These are phyloP conservation scores for Nakaseomyces bracarensis DNA, from an alignment of 1,139 yeast species.

Conservation along the genomic window DNA sequence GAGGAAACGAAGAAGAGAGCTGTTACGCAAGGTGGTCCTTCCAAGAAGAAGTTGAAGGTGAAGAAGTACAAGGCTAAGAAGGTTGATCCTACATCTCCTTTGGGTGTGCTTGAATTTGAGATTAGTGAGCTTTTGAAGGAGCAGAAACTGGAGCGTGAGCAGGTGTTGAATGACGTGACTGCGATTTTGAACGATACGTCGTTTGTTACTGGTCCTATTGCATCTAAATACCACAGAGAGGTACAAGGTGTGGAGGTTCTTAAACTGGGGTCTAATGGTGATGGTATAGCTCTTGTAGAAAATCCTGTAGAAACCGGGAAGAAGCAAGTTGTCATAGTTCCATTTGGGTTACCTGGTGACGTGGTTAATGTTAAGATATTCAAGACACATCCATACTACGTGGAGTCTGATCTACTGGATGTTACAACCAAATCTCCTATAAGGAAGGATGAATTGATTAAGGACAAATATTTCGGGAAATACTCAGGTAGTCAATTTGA, in stretches of 20 bases:
- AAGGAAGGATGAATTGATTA: conserved; percentile 48
- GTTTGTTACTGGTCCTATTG: conserved; percentile 34
- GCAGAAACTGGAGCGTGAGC: conserved; percentile 38
- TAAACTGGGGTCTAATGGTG: conserved; percentile 68
- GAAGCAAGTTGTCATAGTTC: conserved; percentile 52
- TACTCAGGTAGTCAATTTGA: conserved; percentile 95
- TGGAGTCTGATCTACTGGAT: conserved; percentile 63
- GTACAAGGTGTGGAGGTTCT: conserved; percentile 51
- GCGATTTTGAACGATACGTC: conserved; percentile 54
- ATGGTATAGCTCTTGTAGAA: conserved; percentile 55
- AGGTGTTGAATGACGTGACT: conserved; percentile 55
- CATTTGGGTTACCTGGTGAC: conserved; percentile 88
- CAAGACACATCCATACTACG: conserved; percentile 69
- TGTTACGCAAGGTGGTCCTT: conserved; percentile 6
- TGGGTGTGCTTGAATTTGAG: conserved; percentile 72
- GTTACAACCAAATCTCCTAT: conserved; percentile 41
- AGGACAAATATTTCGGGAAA: conserved; percentile 68
- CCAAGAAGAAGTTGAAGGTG: conserved; percentile 31
- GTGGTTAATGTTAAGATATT: conserved; percentile 58
- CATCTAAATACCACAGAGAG: conserved; percentile 45
- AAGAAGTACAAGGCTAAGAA: conserved; percentile 51
- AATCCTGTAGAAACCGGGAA: conserved; percentile 43
- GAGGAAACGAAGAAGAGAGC: conserved; percentile 7
- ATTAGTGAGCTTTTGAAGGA: conserved; percentile 50
- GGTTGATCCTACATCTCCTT: conserved; percentile 69